Base-by-base conservation (phyloP, 441 rosid species). In the Oxalis stricta region DNA sequence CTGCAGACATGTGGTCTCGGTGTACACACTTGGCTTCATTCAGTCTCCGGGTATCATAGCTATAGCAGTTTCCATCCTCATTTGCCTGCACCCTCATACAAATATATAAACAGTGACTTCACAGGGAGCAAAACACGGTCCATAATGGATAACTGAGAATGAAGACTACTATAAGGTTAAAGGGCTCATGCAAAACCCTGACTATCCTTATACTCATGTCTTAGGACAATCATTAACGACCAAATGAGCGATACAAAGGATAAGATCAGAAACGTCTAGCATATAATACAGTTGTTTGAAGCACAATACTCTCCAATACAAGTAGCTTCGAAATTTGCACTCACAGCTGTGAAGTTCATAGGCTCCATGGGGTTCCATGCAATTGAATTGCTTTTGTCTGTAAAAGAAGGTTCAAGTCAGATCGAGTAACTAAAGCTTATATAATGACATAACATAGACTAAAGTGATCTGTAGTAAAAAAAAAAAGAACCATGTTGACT, bases 281-380 rank as follows among this genome's bases (percentile, higher is more conserved):
- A 10, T 1, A 26, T 2, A 5, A 41, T 4, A 20, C 33, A 43
- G 36, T 35, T 48, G 21, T 19, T n/a, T 13, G 7, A 3, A 5
- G 23, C 13, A 28, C 18, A 14, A n/a, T 22, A 18, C 5, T 8
- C 15, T 47, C 19, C 16, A 20, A 21, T 16, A 15, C 23, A 35
- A 37, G 18, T 17, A 41, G 18, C 15, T 18, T 41, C 23, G 30
- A 41, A 46, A 5, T 20, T 37, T 46, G 32, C 47, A 38, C 99
- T 79, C 77, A 91, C 99, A 59, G 82, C 92, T 19, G 96, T 84
- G 59, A 91, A 60, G 71, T 91, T 91, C 95, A 86, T 73, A 10
- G 99, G 99, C 80, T 91, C 95, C 96, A 73, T 84, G 7, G 99
- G 99, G 48, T 91, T 91, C 96, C 99, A 91, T 44, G 94, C 71